Base-by-base conservation (phyloP, 2,329 filamentous ascomycete genomes). In the Mycosphaerella arachidis region DNA sequence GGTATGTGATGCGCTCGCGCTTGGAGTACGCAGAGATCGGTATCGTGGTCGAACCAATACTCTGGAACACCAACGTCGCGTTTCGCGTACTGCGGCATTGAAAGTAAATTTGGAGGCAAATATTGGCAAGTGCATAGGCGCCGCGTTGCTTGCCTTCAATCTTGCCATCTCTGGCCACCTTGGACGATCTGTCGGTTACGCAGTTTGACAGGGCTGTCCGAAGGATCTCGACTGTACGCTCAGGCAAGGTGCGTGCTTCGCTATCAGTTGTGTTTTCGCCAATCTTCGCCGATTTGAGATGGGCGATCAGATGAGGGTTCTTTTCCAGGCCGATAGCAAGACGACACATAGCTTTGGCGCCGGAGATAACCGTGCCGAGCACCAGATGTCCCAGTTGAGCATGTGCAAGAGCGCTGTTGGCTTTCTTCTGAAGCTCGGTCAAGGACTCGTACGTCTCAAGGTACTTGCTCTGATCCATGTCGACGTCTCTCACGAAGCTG, bases 191-290 rank as follows among this genome's bases (percentile, higher is more conserved):
- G 72, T 96, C 92, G 4, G 89, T 92, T 35, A 96, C 78, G 65
- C 93, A 97, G 43, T 91, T 91, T 10, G 91, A 94, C 71, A 97
- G 96, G 24, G 92, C 91, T 72, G 92, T 90, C 62, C 95, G 89
- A 60, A 97, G 89, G 54, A 91, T 89, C 70, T 97, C 93, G 18
- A 91, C 92, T 1, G 92, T 92, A 29, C 88, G 86, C 73, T 96
- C 93, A 10, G 93, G 91, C 45, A 97, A 82, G 1, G 91, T 92
- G 6, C 10, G 8, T 33, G 27, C 30, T 35, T 29, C 27, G 6
- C 5, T n/a, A 67, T 89, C 85, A 67, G 86, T 84, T 55, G 88
- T 86, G 29, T 87, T 86, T 37, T 83, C 82, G 8, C 81, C 80
- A 3, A 60, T 48, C 18, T 43, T 53, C 8, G 52, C 59, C 9